Conservation (phyloP, 2,329 filamentous ascomycete genomes). For the Cladosporium cucumerinum region DNA sequence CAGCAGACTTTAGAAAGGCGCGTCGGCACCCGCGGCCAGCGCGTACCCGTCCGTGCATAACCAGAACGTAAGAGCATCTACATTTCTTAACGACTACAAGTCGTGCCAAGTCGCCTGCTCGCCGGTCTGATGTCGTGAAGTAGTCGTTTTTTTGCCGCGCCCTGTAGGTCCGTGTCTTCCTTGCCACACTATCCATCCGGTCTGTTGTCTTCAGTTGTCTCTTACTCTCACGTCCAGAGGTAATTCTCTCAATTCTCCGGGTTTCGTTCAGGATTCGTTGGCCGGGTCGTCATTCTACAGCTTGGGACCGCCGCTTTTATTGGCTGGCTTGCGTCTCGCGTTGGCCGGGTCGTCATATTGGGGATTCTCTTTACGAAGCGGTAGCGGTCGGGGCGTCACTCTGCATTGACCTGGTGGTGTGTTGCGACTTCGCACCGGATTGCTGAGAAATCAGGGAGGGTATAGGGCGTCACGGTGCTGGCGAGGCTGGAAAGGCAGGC, state of each 20-base stretch:
- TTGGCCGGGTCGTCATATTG: slow-evolving; percentile 14
- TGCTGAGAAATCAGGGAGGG: slow-evolving; percentile 11
- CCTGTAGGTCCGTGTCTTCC: neutral
- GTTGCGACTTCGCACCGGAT: slow-evolving; percentile 4
- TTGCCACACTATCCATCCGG: neutral
- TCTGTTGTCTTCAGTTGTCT: slow-evolving; percentile 5
- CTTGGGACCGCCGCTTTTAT: neutral
- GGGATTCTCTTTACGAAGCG: neutral
- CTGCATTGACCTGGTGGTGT: neutral
- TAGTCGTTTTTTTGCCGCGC: neutral
- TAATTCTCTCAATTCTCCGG: neutral
- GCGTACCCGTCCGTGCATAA: neutral
- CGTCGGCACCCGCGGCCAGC: neutral
- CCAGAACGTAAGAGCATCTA: slow-evolving; percentile 4
- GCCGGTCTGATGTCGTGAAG: slow-evolving; percentile 11
- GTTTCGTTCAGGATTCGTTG: neutral
- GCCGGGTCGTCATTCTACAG: slow-evolving; percentile 10
- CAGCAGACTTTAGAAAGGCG: neutral
- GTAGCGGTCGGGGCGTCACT: slow-evolving; percentile 5
- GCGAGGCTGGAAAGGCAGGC: neutral
- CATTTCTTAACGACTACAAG: neutral
- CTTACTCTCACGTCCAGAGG: neutral
- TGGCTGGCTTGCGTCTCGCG: neutral
- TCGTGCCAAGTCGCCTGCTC: slow-evolving; percentile 1
- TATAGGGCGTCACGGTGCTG: neutral